These are phyloP conservation scores for Rasamsonia emersonii DNA, from an alignment of 2,329 filamentous ascomycete species.

Conservation along the genomic window DNA sequence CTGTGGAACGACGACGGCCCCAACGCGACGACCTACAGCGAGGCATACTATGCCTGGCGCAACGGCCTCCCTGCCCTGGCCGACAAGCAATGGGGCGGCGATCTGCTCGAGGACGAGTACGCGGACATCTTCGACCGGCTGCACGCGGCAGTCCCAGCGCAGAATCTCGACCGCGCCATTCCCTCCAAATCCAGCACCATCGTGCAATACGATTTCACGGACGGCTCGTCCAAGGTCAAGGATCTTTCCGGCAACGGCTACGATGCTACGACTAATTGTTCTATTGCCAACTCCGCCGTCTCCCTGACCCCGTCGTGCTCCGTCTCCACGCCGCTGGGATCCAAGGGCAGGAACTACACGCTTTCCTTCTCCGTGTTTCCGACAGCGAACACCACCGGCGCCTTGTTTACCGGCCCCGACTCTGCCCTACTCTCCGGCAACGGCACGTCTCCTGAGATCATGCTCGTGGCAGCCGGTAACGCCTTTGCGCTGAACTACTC, in stretches of 20 bases:
- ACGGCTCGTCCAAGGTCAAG: constrained; percentile 21
- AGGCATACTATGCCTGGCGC: constrained; percentile 43
- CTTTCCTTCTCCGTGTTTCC: constrained; percentile 40
- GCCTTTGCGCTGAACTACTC: constrained; percentile 34
- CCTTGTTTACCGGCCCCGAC: constrained; percentile 36
- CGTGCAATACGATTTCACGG: constrained; percentile 35
- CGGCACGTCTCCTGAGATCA: constrained; percentile 27
- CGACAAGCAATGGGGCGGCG: constrained; percentile 49
- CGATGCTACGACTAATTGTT: constrained; percentile 29
- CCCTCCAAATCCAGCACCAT: constrained; percentile 32
- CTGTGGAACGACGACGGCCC: constrained; percentile 47
- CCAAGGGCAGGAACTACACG: constrained; percentile 49
- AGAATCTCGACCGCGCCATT: constrained; percentile 41
- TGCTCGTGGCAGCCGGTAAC: constrained; percentile 30
- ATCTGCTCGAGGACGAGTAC: constrained; percentile 36
- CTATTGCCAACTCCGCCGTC: constrained; percentile 20
- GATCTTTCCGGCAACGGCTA: constrained; percentile 24
- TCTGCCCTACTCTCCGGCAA: constrained; percentile 32
- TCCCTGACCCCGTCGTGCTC: constrained; percentile 31
- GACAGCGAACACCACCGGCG: constrained; percentile 25
- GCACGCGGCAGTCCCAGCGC: constrained; percentile 34
- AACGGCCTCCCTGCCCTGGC: constrained; percentile 40
- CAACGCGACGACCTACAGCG: constrained; percentile 40
- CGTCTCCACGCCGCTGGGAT: constrained; percentile 39
- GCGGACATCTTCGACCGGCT: constrained; percentile 30